Evolutionary conservation across 1,284 basidiomycete species (phyloP), one percentile per base, ranked within the genome.

Genomic region (Boletus semigastroideus): DNA sequence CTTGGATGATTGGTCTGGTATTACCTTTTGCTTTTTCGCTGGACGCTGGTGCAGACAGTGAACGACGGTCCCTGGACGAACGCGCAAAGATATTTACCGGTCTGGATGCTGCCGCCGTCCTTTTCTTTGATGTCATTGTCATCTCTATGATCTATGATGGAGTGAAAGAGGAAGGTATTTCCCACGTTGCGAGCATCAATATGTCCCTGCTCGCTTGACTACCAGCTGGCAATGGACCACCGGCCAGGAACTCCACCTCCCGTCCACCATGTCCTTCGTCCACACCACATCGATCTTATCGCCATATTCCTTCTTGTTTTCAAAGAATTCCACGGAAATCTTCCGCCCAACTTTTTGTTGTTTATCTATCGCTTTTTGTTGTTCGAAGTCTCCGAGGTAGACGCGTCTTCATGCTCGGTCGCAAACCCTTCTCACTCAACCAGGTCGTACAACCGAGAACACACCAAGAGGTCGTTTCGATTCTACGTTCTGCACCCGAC

Each of bases 281-380:
- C 89, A 3, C 89, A 92, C 61, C 89, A 92, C 64, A 72, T 92
- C 41, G 77, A 78, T 45, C 69, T 90, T 14, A 71, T 90, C 28
- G 77, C 78, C 37, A 71, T 90, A 34, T 72, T 90, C 36, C 71
- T 81, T 52, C 70, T 84, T 12, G 70, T 78, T 2, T 86, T 84
- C 65, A 81, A 80, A 59, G 80, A 83, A 52, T 74, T 76, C 48
- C 67, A 73, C 13, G 75, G 73, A 50, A 73, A 73, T 17, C 72
- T 87, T 16, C 79, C 85, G 0, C 64, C 76, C n/a, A 58, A 68
- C 5, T 90, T 86, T 61, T 63, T 80, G n/a, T 71, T 89, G 22
- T 79, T 84, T 58, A 61, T 88, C 12, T 79, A 83, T 58, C 79
- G 83, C 25, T 68, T 84, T 50, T 72, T 90, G 27, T 69, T 90